Conservation (phyloP, 1,284 basidiomycete genomes). For the Sporisorium graminicola region DNA sequence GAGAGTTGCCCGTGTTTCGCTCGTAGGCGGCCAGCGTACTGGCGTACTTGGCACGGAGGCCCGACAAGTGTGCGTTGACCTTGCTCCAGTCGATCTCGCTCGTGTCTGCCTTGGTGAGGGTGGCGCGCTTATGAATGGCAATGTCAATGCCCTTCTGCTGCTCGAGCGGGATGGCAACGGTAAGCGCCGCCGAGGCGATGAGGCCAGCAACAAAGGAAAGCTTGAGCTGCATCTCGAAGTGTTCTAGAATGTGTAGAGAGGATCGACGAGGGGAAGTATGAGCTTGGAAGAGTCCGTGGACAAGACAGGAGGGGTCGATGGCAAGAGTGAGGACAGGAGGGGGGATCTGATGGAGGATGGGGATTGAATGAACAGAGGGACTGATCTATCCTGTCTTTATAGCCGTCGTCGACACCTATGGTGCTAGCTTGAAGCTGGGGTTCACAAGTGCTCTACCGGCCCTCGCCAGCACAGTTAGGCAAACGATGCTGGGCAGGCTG, state of each 20-base stretch:
- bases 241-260: neutral
- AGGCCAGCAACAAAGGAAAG: conserved; percentile 56
- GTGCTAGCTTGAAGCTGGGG: neutral
- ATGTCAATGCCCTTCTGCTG: conserved; percentile 50
- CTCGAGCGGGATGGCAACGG: conserved; percentile 50
- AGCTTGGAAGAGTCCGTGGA: neutral
- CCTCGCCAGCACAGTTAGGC: neutral
- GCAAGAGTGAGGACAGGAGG: conserved; percentile 8
- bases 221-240: conserved; percentile 57
- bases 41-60: conserved; percentile 54
- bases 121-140: conserved; percentile 48
- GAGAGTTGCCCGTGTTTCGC: conserved; percentile 59
- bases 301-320: neutral
- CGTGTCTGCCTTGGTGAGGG: conserved; percentile 32
- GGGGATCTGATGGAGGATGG: neutral
- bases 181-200: conserved; percentile 47
- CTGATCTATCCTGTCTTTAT: conserved; percentile 26
- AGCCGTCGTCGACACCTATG: conserved; percentile 16
- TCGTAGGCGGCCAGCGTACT: conserved; percentile 51
- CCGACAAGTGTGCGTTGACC: conserved; percentile 48
- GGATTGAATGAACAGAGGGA: neutral
- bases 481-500: neutral
- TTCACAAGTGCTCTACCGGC: neutral
- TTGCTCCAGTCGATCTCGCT: conserved; percentile 55
- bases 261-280: neutral